Percentiles rank a stretch among this genome's conserved stretches.
Evolutionary conservation across 2,329 filamentous ascomycete genomes (phyloP).

Genomic region (Dactylella cylindrospora): DNA sequence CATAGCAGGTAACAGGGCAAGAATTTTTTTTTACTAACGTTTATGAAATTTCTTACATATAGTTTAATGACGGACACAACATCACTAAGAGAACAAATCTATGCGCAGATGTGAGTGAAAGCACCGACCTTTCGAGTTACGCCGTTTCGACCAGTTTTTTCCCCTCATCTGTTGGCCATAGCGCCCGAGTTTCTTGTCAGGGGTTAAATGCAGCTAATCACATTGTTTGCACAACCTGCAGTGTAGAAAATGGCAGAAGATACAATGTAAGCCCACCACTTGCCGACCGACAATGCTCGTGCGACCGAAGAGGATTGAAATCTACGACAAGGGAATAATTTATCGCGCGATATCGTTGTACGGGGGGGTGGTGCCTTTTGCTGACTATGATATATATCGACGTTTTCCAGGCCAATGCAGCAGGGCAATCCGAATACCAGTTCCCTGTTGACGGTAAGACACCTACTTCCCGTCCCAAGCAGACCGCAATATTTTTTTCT

Average conservation of each 20-base stretch:
- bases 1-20: too few species aligned
- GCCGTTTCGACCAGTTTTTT: too few species aligned
- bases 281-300: background rate
- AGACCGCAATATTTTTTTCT: too few species aligned
- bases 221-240: conserved; percentile 4
- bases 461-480: too few species aligned
- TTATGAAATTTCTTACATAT: background rate
- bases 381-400: background rate
- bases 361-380: background rate
- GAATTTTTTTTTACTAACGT: conserved; percentile 7
- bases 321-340: background rate
- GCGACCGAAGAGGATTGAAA: background rate
- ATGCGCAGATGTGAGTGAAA: conserved; percentile 41
- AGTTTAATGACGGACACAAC: conserved; percentile 44
- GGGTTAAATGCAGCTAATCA: conserved; percentile 12
- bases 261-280: conserved; percentile 30
- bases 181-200: background rate
- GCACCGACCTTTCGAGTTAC: too few species aligned
- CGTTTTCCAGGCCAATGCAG: conserved; percentile 27
- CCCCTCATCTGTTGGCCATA: background rate
- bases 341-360: background rate
- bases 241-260: conserved; percentile 41
- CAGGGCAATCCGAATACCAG: conserved; percentile 26
- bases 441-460: conserved; percentile 38
- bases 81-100: conserved; percentile 34